Evolutionary conservation across 139 green algal genomes (phyloP).

Genomic region (Tetradesmus lagerheimii): DNA sequence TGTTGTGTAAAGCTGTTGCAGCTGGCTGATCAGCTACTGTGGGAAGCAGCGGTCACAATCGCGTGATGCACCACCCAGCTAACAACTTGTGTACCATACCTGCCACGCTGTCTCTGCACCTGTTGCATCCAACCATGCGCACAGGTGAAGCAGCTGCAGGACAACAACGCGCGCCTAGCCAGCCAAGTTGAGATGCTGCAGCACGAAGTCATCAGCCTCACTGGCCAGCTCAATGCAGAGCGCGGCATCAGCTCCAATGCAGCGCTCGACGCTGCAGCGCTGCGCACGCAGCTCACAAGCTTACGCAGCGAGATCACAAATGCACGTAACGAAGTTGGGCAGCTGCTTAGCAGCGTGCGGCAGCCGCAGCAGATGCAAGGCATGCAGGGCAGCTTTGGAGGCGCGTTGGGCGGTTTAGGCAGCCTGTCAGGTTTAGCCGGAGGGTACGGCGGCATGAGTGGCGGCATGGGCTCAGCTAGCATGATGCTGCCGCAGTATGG

Average conservation of each 20-base stretch:
- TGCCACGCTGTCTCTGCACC: too few species aligned
- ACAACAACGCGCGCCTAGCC: not conserved
- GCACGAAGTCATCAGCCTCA: constrained; percentile 17
- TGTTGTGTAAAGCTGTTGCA: not conserved
- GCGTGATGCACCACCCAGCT: not conserved
- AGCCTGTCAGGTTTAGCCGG: not conserved
- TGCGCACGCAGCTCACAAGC: constrained; percentile 25
- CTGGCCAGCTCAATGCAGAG: constrained; percentile 13
- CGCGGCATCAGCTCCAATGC: not conserved
- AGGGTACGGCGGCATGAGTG: not conserved
- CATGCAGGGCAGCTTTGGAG: not conserved
- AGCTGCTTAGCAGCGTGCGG: not conserved
- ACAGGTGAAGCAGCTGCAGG: constrained; percentile 34
- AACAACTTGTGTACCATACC: not conserved
- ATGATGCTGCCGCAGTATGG: not conserved
- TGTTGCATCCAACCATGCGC: not conserved
- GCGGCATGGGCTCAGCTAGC: not conserved
- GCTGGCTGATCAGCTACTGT: too few species aligned
- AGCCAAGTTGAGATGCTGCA: not conserved
- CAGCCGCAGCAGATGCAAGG: not conserved
- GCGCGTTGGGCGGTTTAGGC: not conserved
- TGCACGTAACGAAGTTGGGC: not conserved
- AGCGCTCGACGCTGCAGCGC: constrained; percentile 13
- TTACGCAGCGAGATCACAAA: constrained; percentile 26
- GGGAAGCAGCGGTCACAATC: too few species aligned